phyloP scores from a whole-genome alignment of 192 early-diverging fungal species.

The Umbelopsis vinacea region DNA sequence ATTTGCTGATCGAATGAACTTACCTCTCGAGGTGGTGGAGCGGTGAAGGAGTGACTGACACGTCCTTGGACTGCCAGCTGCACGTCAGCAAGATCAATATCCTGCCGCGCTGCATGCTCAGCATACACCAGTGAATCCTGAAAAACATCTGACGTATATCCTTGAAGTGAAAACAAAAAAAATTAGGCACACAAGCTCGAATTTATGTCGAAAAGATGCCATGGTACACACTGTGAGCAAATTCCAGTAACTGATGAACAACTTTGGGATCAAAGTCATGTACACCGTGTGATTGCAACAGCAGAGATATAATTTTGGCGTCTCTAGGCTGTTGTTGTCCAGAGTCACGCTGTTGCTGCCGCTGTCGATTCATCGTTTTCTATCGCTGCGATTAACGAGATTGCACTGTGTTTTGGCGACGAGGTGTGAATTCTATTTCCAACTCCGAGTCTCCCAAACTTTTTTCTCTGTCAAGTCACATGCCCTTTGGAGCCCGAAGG shows the following conservation, averaged over 20 bases:
- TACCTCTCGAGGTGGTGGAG: constrained; percentile 89
- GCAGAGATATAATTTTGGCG: constrained; percentile 83
- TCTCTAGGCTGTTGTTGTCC: constrained; percentile 36
- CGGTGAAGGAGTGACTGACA: constrained; percentile 89
- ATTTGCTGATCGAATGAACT: constrained; percentile 7
- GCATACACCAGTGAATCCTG: constrained; percentile 91
- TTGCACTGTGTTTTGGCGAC: too few relatives aligned
- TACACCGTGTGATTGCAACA: constrained; percentile 83
- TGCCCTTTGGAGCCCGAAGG: too few relatives aligned
- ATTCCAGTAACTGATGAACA: constrained; percentile 90
- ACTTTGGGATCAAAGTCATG: constrained; percentile 91
- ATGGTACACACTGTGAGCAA: constrained; percentile 75
- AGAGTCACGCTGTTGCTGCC: constrained; percentile 6
- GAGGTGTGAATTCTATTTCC: not conserved
- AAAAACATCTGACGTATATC: constrained; percentile 90
- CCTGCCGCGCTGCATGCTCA: constrained; percentile 85
- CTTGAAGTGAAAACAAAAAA: constrained; percentile 39
- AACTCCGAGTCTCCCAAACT: too few relatives aligned
- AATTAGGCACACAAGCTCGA: not conserved
- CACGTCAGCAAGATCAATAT: constrained; percentile 85
- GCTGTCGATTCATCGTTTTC: constrained; percentile 14
- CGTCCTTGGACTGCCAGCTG: constrained; percentile 91
- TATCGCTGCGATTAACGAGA: not conserved
- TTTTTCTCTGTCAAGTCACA: too few relatives aligned
- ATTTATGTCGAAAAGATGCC: not conserved